A percentile compares a stretch with the other conserved stretches of the same genome.
Conservation (phyloP, 2,329 filamentous ascomycete species). For the Allantophomopsis lycopodina region DNA sequence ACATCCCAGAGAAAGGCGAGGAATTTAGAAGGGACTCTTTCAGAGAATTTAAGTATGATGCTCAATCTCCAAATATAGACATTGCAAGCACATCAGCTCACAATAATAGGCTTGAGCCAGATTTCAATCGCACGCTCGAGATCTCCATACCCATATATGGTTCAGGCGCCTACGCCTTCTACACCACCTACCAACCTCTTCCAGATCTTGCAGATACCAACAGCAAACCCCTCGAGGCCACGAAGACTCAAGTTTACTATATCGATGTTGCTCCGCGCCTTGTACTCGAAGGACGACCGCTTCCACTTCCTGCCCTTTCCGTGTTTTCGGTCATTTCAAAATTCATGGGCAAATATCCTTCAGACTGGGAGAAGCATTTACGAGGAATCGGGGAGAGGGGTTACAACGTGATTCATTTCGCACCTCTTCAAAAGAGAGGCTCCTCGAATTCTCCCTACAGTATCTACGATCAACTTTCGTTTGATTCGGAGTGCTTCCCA, state of each 20-base stretch:
- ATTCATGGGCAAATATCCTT: constrained; percentile 89
- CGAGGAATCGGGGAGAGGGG: constrained; percentile 77
- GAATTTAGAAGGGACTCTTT: constrained; percentile 70
- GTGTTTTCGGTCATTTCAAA: constrained; percentile 94
- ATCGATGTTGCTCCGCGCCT: constrained; percentile 84
- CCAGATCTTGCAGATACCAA: constrained; percentile 49
- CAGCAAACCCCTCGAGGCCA: constrained; percentile 34
- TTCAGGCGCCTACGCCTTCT: constrained; percentile 86
- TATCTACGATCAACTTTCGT: constrained; percentile 80
- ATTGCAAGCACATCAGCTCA: constrained; percentile 5
- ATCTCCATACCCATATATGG: constrained; percentile 77
- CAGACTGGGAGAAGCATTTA: constrained; percentile 82
- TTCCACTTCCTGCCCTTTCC: constrained; percentile 79
- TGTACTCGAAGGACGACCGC: constrained; percentile 53
- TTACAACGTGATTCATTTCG: constrained; percentile 99
- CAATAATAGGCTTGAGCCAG: constrained; percentile 57
- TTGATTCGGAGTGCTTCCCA: constrained; percentile 73
- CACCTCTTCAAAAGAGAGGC: constrained; percentile 78
- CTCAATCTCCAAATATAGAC: neutral
- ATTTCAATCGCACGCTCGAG: constrained; percentile 85
- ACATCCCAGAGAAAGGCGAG: constrained; percentile 67
- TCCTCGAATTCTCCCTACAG: constrained; percentile 95
- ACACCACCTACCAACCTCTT: constrained; percentile 80
- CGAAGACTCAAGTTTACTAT: constrained; percentile 70
- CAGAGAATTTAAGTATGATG: constrained; percentile 72